phyloP scores from a whole-genome alignment of 352 stramenopile species.

The Globisporangium paroecandrum region DNA sequence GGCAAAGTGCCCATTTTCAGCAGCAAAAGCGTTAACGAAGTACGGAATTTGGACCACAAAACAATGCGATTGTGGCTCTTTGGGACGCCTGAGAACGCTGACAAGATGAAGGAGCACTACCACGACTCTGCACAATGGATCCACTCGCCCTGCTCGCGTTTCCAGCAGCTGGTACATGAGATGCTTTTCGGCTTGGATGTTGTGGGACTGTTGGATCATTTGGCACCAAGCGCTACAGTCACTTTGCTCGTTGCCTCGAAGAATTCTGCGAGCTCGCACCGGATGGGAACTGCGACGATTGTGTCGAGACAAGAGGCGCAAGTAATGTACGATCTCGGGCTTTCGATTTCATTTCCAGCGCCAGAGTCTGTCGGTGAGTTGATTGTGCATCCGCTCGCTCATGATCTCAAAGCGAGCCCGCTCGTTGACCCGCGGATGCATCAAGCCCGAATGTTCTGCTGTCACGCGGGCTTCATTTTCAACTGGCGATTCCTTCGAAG shows the following conservation, averaged over 20 bases:
- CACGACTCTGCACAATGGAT: slow-evolving; percentile 16
- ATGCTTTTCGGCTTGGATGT: slow-evolving; percentile 28
- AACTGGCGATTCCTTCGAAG: slow-evolving; percentile 43
- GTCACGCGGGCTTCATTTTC: slow-evolving; percentile 4
- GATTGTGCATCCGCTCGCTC: slow-evolving; percentile 27
- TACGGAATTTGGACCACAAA: background rate
- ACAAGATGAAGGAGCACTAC: slow-evolving; percentile 27
- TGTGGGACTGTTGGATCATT: slow-evolving; percentile 22
- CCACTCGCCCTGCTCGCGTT: slow-evolving; percentile 26
- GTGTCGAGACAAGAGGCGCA: background rate
- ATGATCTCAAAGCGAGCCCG: slow-evolving; percentile 27
- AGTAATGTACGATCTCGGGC: slow-evolving; percentile 7
- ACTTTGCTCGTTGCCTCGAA: slow-evolving; percentile 4
- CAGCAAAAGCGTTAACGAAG: background rate
- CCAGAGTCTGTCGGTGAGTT: slow-evolving; percentile 16
- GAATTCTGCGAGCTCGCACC: background rate
- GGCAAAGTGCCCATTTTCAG: background rate
- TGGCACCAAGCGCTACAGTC: slow-evolving; percentile 12
- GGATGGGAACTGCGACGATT: background rate
- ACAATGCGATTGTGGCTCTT: slow-evolving; percentile 25
- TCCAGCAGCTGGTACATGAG: slow-evolving; percentile 31
- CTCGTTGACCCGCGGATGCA: slow-evolving; percentile 14
- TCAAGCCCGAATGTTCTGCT: slow-evolving; percentile 13
- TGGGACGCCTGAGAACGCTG: slow-evolving; percentile 23
- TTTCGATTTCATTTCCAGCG: slow-evolving; percentile 26